phyloP scores from a whole-genome alignment of 129 eudicot species.

The Scalesia atractyloides region DNA sequence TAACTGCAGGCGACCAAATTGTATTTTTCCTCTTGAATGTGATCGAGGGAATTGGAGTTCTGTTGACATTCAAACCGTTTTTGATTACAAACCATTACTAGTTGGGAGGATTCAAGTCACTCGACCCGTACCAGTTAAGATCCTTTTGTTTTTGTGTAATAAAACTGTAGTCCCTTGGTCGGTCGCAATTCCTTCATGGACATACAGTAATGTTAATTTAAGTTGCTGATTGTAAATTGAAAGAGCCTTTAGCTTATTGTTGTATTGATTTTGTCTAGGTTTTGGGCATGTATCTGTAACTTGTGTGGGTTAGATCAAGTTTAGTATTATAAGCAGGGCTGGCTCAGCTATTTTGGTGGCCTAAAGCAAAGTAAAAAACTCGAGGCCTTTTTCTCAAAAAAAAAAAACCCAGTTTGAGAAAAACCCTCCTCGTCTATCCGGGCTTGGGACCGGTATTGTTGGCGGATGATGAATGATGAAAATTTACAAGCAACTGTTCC shows the following conservation, averaged over 20 bases:
- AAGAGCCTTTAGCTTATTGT: conserved; percentile 13
- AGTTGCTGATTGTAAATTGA: neutral
- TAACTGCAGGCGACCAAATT: conserved; percentile 60
- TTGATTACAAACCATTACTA: conserved; percentile 42
- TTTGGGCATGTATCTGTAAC: too few relatives aligned
- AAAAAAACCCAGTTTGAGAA: too few relatives aligned
- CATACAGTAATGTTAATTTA: neutral
- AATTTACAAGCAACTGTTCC: too few relatives aligned
- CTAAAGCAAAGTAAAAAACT: too few relatives aligned
- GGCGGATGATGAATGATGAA: too few relatives aligned
- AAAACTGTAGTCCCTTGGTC: neutral
- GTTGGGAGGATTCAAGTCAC: conserved; percentile 3
- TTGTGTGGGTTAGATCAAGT: too few relatives aligned
- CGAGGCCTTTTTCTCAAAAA: too few relatives aligned
- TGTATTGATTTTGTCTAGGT: too few relatives aligned
- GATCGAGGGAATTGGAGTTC: conserved; percentile 52
- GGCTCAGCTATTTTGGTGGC: too few relatives aligned
- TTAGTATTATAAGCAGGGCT: too few relatives aligned
- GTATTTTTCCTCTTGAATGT: conserved; percentile 64
- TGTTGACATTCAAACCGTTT: conserved; percentile 70
- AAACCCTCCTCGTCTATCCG: too few relatives aligned
- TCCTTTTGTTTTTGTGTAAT: neutral
- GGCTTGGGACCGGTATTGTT: too few relatives aligned
- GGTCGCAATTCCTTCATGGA: neutral
- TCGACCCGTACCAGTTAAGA: neutral